Evolutionary conservation across 495 filamentous ascomycete species (phyloP).

Genomic region (Pyrenopolyporus hunteri): DNA sequence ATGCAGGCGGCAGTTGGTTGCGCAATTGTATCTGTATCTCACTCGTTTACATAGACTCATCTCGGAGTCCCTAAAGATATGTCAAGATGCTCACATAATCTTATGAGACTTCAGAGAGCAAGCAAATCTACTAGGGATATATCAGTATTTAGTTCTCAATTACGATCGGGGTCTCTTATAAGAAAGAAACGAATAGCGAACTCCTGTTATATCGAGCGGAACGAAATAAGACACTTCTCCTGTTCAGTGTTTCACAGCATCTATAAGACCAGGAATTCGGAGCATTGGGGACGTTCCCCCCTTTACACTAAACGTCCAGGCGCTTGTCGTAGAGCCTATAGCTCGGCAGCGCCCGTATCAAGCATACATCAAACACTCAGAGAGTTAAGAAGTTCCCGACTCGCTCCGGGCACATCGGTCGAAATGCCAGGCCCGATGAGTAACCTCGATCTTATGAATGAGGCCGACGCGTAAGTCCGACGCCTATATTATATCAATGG

Average conservation of each 20-base stretch:
- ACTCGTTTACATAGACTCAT: not conserved
- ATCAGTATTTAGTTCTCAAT: not conserved
- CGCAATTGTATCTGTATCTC: not conserved
- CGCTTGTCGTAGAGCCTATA: constrained; percentile 9
- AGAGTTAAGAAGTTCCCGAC: not conserved
- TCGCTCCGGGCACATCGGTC: not conserved
- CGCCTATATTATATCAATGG: not conserved
- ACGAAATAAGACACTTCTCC: not conserved
- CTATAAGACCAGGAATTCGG: not conserved
- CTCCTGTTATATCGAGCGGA: not conserved
- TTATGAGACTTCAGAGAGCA: constrained; percentile 5
- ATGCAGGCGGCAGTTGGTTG: too few relatives aligned
- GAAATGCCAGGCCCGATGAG: constrained; percentile 21
- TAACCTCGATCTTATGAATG: constrained; percentile 49
- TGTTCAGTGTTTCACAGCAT: not conserved
- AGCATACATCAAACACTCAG: constrained; percentile 24
- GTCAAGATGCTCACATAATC: constrained; percentile 7
- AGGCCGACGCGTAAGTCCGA: constrained; percentile 66
- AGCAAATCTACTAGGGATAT: constrained; percentile 8
- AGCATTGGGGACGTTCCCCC: not conserved
- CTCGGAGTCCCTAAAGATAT: constrained; percentile 1
- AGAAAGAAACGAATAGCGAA: not conserved
- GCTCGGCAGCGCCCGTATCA: constrained; percentile 13
- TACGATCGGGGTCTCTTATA: not conserved
- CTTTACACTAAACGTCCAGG: not conserved